phyloP scores from a whole-genome alignment of 2,329 filamentous ascomycete species.

The Apiospora pterosperma region DNA sequence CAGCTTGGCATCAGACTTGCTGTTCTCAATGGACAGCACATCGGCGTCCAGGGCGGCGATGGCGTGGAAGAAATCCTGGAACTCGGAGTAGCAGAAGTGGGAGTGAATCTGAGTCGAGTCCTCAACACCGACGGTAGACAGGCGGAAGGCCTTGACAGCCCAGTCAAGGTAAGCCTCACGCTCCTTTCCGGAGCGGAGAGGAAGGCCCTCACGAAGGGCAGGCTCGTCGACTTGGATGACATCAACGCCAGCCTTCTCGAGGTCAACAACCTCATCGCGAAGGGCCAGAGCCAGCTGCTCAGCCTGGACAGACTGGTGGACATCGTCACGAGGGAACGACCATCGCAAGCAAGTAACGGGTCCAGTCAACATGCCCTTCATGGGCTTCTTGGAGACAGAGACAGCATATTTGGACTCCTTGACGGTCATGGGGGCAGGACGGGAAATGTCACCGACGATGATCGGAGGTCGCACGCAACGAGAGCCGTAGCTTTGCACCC shows the following conservation, averaged over 20 bases:
- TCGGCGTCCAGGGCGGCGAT: slow-evolving; percentile 97
- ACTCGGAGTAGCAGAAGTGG: slow-evolving; percentile 99
- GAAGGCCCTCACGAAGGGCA: slow-evolving; percentile 97
- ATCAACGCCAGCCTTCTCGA: slow-evolving; percentile 92
- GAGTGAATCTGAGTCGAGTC: slow-evolving; percentile 99
- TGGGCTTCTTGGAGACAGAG: slow-evolving; percentile 94
- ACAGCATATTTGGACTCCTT: slow-evolving; percentile 99
- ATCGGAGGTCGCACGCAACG: slow-evolving; percentile 98
- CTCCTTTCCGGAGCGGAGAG: slow-evolving; percentile 89
- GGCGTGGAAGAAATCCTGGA: slow-evolving; percentile 99
- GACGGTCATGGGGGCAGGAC: slow-evolving; percentile 95
- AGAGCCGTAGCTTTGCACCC: slow-evolving; percentile 98
- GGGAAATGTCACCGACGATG: slow-evolving; percentile 97
- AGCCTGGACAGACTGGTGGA: slow-evolving; percentile 98
- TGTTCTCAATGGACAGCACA: slow-evolving; percentile 99
- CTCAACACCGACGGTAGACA: slow-evolving; percentile 87
- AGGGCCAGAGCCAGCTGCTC: slow-evolving; percentile 98
- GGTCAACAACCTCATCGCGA: slow-evolving; percentile 96
- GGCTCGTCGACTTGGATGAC: slow-evolving; percentile 99
- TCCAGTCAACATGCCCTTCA: slow-evolving; percentile 99
- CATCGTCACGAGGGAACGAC: slow-evolving; percentile 99
- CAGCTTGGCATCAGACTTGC: slow-evolving; percentile 99
- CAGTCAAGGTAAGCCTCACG: slow-evolving; percentile 95
- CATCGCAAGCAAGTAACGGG: slow-evolving; percentile 98
- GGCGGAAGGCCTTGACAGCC: slow-evolving; percentile 98